phyloP scores from a whole-genome alignment of 768 basidiomycete genomes.

The Suillus clintonianus region DNA sequence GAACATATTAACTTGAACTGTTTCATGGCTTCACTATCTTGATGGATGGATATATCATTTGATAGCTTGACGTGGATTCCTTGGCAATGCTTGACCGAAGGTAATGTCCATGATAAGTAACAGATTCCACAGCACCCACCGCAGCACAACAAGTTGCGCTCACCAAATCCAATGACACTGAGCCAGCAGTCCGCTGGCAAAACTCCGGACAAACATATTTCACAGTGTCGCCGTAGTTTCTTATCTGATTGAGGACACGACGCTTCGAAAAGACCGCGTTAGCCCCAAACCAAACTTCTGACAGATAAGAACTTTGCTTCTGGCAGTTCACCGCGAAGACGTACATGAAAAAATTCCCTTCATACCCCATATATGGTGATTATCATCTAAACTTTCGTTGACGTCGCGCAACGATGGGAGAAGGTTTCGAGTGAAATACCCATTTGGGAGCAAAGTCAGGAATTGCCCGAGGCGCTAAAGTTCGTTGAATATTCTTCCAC shows the following conservation, averaged over 20 bases:
- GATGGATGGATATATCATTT: neutral
- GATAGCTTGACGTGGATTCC: neutral
- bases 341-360: slow-evolving; percentile 11
- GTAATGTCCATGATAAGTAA: neutral
- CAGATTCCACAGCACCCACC: neutral
- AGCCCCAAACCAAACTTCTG: slow-evolving; percentile 11
- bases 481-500: slow-evolving; percentile 3
- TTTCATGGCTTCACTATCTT: neutral
- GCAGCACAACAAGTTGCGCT: neutral
- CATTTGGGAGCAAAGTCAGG: slow-evolving; percentile 10
- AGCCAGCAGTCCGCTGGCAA: neutral
- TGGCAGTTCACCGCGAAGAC: slow-evolving; percentile 13
- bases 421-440: slow-evolving; percentile 9
- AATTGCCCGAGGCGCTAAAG: neutral
- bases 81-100: neutral
- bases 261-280: slow-evolving; percentile 18
- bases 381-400: slow-evolving; percentile 25
- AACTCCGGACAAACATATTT: neutral
- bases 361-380: slow-evolving; percentile 13
- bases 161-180: neutral
- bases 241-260: slow-evolving; percentile 19
- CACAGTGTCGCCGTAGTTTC: neutral
- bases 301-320: slow-evolving; percentile 8
- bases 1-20: neutral
- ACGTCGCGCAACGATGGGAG: slow-evolving; percentile 16